A percentile compares a stretch with the other conserved stretches of the same genome.
These are phyloP conservation scores for Diplocarpon rosae DNA, from an alignment of 2,329 filamentous ascomycete species.

Conservation along the genomic window DNA sequence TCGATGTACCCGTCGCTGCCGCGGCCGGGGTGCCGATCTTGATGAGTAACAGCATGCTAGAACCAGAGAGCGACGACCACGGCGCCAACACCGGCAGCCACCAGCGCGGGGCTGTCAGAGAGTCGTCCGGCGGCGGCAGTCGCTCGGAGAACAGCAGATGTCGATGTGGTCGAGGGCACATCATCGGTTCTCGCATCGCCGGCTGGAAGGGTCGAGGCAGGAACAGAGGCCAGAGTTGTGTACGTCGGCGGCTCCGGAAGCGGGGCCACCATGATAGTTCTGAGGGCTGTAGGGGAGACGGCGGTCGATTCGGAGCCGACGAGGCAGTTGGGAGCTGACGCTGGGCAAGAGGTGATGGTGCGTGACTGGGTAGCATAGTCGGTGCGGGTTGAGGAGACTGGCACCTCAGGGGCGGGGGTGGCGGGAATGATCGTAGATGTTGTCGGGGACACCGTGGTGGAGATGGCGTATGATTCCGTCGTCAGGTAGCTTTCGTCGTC, in stretches of 20 bases:
- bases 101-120: constrained; percentile 5
- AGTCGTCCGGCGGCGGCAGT: constrained; percentile 12
- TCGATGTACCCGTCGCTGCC: too few species aligned
- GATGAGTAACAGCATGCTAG: too few species aligned
- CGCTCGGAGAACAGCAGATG: constrained; percentile 2
- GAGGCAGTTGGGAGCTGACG: too few species aligned
- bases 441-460: constrained; percentile 6
- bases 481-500: constrained; percentile 12
- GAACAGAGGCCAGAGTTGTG: neutral
- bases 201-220: neutral
- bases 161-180: constrained; percentile 5
- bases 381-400: constrained; percentile 2
- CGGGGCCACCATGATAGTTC: constrained; percentile 5
- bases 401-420: neutral
- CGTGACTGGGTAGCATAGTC: constrained; percentile 7
- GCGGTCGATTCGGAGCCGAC: too few species aligned
- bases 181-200: neutral
- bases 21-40: too few species aligned
- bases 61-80: constrained; percentile 10
- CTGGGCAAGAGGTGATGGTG: constrained; percentile 3
- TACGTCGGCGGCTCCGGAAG: neutral
- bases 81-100: constrained; percentile 8
- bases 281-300: constrained; percentile 6
- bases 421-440: neutral
- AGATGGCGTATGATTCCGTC: constrained; percentile 5